phyloP scores from a whole-genome alignment of 2,329 filamentous ascomycete species.

The Peltaster fructicola region DNA sequence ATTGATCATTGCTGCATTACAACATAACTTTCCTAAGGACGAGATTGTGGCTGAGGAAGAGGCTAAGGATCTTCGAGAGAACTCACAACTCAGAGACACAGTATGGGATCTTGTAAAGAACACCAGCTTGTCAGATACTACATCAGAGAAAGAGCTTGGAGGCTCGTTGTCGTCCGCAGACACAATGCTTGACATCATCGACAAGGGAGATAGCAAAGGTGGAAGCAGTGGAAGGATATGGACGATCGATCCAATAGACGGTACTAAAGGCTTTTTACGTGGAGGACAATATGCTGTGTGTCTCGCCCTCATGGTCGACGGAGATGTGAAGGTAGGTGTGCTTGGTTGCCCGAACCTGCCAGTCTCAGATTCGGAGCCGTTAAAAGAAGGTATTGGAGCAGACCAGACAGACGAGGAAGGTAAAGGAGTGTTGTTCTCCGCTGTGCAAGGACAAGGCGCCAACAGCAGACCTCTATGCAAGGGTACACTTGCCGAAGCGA shows the following conservation, averaged over 20 bases:
- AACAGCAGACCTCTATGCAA: constrained; percentile 54
- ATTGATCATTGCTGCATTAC: constrained; percentile 80
- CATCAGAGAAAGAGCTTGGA: constrained; percentile 50
- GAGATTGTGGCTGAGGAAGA: constrained; percentile 94
- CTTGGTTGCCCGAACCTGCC: constrained; percentile 92
- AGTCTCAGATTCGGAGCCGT: constrained; percentile 55
- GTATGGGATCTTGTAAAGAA: constrained; percentile 73
- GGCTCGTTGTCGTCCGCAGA: constrained; percentile 49
- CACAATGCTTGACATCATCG: constrained; percentile 41
- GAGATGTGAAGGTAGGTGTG: constrained; percentile 83
- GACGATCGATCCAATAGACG: constrained; percentile 94
- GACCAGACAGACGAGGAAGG: constrained; percentile 57
- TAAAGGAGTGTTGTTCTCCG: constrained; percentile 76
- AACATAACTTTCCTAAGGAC: constrained; percentile 76
- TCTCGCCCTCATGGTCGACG: constrained; percentile 78
- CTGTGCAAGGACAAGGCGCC: constrained; percentile 62
- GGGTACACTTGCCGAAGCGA: constrained; percentile 35
- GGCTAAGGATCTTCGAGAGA: constrained; percentile 57
- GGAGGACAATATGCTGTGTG: constrained; percentile 96
- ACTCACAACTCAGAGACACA: constrained; percentile 49
- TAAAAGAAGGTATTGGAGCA: constrained; percentile 54
- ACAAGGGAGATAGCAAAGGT: constrained; percentile 47
- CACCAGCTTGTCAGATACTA: constrained; percentile 48
- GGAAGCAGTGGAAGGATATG: constrained; percentile 67
- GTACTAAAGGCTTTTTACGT: constrained; percentile 90